Percentiles rank a stretch among this genome's conserved stretches.
Conservation (phyloP, 1,139 yeast genomes). For the Taiozyma onychis region DNA sequence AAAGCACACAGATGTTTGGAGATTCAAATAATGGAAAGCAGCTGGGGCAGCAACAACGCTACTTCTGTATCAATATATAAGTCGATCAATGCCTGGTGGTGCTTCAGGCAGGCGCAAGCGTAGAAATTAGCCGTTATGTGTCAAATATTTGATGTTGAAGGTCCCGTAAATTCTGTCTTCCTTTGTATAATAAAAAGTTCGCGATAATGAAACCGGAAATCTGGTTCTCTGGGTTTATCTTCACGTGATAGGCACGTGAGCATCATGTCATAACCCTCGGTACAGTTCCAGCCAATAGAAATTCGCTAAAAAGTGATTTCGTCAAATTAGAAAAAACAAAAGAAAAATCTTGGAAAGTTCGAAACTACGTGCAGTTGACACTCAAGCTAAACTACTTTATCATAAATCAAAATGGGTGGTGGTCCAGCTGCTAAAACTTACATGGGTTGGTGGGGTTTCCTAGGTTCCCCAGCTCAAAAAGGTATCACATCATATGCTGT, state of each 20-base stretch:
- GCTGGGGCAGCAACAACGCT: not conserved
- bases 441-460: slow-evolving; percentile 97
- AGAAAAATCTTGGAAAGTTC: not conserved
- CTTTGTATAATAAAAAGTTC: no score
- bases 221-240: no score
- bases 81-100: not conserved
- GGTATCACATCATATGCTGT: slow-evolving; percentile 81
- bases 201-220: no score
- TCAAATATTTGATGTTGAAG: not conserved
- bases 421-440: slow-evolving; percentile 73
- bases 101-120: not conserved
- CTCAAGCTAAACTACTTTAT: not conserved
- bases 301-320: slow-evolving; percentile 14
- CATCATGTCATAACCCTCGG: not conserved
- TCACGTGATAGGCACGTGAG: not conserved
- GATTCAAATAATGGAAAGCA: not conserved
- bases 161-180: not conserved
- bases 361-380: not conserved
- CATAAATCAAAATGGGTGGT: slow-evolving; percentile 49
- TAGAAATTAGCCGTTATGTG: not conserved
- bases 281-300: slow-evolving; percentile 16
- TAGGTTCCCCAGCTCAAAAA: slow-evolving; percentile 83
- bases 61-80: not conserved
- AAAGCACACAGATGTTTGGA: not conserved
- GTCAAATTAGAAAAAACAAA: slow-evolving; percentile 2